A percentile compares a stretch with the other conserved stretches of the same genome.
phyloP scores from a whole-genome alignment of 176 grass and related monocot species.

The Canna indica region DNA sequence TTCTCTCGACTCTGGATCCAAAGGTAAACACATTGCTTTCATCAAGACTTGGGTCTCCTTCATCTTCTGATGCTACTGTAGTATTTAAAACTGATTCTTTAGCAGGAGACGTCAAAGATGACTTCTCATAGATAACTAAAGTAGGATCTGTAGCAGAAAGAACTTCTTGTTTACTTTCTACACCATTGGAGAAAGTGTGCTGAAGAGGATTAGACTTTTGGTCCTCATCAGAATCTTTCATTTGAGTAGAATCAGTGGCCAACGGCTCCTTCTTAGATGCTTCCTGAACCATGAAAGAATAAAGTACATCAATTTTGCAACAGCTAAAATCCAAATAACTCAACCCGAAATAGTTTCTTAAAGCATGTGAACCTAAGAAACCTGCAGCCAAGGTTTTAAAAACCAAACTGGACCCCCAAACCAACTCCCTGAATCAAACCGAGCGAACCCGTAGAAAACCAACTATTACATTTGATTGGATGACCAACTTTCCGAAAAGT shows the following conservation, averaged over 20 bases:
- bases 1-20: slow-evolving; percentile 43
- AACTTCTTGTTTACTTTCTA: slow-evolving; percentile 35
- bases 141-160: slow-evolving; percentile 63
- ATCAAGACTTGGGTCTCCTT: slow-evolving; percentile 28
- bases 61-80: slow-evolving; percentile 26
- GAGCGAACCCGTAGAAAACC: no score
- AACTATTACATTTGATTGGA: no score
- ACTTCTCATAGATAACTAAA: slow-evolving; percentile 68
- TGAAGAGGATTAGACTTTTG: slow-evolving; percentile 25
- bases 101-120: slow-evolving; percentile 34
- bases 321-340: background rate
- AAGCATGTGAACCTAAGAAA: background rate
- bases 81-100: slow-evolving; percentile 31
- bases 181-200: slow-evolving; percentile 33
- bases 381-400: no score
- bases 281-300: slow-evolving; percentile 33
- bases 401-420: no score
- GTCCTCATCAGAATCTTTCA: slow-evolving; percentile 19
- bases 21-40: slow-evolving; percentile 75
- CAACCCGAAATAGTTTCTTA: background rate
- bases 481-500: no score
- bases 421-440: no score
- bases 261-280: slow-evolving; percentile 42
- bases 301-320: background rate
- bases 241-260: slow-evolving; percentile 32